These are phyloP conservation scores for Fusarium robinianum DNA, from an alignment of 2,329 filamentous ascomycete genomes.

Conservation along the genomic window DNA sequence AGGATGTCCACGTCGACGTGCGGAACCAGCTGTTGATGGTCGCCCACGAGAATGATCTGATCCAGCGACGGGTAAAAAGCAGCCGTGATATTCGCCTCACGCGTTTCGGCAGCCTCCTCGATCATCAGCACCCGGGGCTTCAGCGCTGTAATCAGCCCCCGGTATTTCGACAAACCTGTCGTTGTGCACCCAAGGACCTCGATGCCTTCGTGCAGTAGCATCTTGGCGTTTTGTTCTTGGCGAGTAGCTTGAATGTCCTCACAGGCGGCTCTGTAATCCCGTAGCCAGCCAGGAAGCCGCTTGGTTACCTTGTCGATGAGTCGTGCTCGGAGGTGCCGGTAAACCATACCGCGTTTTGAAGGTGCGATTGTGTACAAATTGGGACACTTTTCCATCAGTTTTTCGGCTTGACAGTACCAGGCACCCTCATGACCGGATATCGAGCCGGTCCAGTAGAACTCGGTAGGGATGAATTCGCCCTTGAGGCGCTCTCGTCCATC, in stretches of 20 bases:
- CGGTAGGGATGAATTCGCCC: conserved; percentile 46
- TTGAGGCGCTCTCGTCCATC: conserved; percentile 57
- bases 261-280: no score
- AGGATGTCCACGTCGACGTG: conserved; percentile 67
- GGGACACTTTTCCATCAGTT: conserved; percentile 23
- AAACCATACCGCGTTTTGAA: conserved; percentile 64
- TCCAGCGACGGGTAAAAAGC: conserved; percentile 56
- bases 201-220: conserved; percentile 44
- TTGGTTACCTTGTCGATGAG: conserved; percentile 57
- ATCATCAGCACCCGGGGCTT: conserved; percentile 72
- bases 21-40: conserved; percentile 78
- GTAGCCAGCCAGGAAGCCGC: no score
- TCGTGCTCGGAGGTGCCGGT: conserved; percentile 63
- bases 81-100: conserved; percentile 63
- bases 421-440: conserved; percentile 9
- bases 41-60: conserved; percentile 67
- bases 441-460: conserved; percentile 23
- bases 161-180: conserved; percentile 81
- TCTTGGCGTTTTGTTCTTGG: conserved; percentile 60
- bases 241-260: conserved; percentile 59
- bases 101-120: conserved; percentile 79
- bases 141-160: conserved; percentile 68
- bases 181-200: conserved; percentile 71
- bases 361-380: conserved; percentile 66
- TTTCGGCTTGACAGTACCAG: conserved; percentile 22